Evolutionary conservation across 1,139 yeast genomes (phyloP).

Genomic region (Nadsonia commutata): DNA sequence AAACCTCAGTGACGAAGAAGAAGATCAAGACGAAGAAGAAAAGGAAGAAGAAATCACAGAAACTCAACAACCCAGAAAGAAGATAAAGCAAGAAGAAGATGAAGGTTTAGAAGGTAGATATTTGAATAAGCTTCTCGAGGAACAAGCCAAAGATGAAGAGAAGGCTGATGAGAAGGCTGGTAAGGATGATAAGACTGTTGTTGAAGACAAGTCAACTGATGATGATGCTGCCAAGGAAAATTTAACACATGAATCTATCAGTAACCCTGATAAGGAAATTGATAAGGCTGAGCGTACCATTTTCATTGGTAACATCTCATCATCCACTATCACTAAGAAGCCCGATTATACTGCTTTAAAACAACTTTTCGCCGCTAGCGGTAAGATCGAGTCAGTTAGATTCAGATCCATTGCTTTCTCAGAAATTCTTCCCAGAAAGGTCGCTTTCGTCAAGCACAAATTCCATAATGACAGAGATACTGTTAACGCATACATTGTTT

Average conservation of each 20-base stretch:
- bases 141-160: neutral
- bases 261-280: constrained; percentile 30
- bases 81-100: neutral
- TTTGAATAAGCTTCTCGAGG: neutral
- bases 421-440: constrained; percentile 80
- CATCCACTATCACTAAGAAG: constrained; percentile 51
- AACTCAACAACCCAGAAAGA: neutral
- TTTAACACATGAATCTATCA: constrained; percentile 1
- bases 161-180: neutral
- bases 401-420: constrained; percentile 87
- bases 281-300: constrained; percentile 80
- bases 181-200: constrained; percentile 1
- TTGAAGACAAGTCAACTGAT: neutral
- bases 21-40: neutral
- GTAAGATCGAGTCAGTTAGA: constrained; percentile 59
- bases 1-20: neutral
- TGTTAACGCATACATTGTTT: constrained; percentile 81
- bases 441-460: constrained; percentile 72
- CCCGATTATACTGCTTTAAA: constrained; percentile 48
- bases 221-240: constrained; percentile 1
- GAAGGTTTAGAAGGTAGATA: neutral
- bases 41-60: neutral
- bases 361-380: constrained; percentile 39
- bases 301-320: constrained; percentile 77
- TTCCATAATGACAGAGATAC: constrained; percentile 68